These are phyloP conservation scores for Fusarium sp. DNA, from an alignment of 2,329 filamentous ascomycete genomes.

Conservation along the genomic window DNA sequence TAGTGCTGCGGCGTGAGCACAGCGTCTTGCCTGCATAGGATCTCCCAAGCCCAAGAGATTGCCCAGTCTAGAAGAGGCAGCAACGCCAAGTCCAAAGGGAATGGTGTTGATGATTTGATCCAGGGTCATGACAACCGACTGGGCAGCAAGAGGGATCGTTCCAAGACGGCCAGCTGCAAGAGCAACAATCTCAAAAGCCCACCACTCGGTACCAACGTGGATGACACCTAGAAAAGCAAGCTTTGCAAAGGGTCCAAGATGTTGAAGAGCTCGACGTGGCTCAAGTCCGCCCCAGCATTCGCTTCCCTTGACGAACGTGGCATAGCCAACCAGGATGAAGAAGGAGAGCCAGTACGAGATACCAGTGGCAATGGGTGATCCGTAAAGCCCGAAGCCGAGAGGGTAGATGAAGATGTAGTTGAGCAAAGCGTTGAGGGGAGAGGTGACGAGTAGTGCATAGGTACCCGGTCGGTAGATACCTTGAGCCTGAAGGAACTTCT, in stretches of 20 bases:
- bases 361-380: constrained; percentile 82
- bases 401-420: constrained; percentile 84
- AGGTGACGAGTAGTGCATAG: constrained; percentile 83
- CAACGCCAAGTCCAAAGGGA: constrained; percentile 86
- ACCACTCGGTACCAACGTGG: constrained; percentile 92
- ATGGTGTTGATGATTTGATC: constrained; percentile 88
- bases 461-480: constrained; percentile 85
- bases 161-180: constrained; percentile 83
- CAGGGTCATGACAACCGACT: constrained; percentile 89
- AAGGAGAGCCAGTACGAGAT: constrained; percentile 90
- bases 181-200: constrained; percentile 92
- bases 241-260: constrained; percentile 75
- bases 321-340: constrained; percentile 76
- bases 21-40: constrained; percentile 70
- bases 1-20: constrained; percentile 79
- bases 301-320: constrained; percentile 73
- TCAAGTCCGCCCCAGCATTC: constrained; percentile 82
- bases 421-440: constrained; percentile 80
- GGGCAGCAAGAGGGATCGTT: constrained; percentile 80
- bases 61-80: constrained; percentile 79
- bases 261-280: constrained; percentile 69
- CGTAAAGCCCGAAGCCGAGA: constrained; percentile 75
- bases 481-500: constrained; percentile 89
- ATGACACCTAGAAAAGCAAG: constrained; percentile 80
- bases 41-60: constrained; percentile 79